Evolutionary conservation across 176 grass and related monocot species (phyloP), one percentile per base, ranked within the genome.

Genomic region (Lolium rigidum): DNA sequence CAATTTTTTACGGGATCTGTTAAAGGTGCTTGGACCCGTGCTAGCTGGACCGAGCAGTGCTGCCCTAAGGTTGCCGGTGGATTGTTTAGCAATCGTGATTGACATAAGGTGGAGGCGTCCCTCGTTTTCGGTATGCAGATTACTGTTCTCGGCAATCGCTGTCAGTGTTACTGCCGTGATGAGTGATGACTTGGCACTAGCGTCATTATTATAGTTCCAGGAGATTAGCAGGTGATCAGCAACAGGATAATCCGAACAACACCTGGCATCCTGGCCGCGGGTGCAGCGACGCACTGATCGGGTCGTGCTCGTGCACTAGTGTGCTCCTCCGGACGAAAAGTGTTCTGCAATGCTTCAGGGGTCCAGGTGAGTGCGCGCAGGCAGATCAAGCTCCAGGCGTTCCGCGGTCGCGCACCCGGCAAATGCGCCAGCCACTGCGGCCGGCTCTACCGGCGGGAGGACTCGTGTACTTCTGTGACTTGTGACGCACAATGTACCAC

Each of bases 91-190:
- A 74, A 46, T 66, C 37, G 57, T 7, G 41, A 68, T 11, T 26
- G 49, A 15, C 1, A 13, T 28, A 41, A 10, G n/a, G 13, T 7
- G 35, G 24, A 37, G 37, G 12, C 14, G 70, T 76, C 85, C 83
- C 83, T 81, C 60, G 88, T 85, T 49, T 89, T 81, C 59, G 70
- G 77, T 70, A 28, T 77, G 78, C 52, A 76, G 37, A 82, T 41
- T n/a, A 51, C 77, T 48, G 4, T 26, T 6, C 39, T 43, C 11
- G 46, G 64, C 78, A 5, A 60, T 66, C 82, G 47, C 66, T 24
- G 35, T 89, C 82, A 85, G 46, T 7, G 50, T 61, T 25, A 26
- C 47, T 22, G 21, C 28, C 54, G 31, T 71, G 70, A 47, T 71
- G 70, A 47, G 7, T 70, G 37, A 70, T 20, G 15, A 69, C 51